A percentile compares a stretch with the other conserved stretches of the same genome.
Conservation (phyloP, 768 basidiomycete species). For the Trametes cinnabarina region DNA sequence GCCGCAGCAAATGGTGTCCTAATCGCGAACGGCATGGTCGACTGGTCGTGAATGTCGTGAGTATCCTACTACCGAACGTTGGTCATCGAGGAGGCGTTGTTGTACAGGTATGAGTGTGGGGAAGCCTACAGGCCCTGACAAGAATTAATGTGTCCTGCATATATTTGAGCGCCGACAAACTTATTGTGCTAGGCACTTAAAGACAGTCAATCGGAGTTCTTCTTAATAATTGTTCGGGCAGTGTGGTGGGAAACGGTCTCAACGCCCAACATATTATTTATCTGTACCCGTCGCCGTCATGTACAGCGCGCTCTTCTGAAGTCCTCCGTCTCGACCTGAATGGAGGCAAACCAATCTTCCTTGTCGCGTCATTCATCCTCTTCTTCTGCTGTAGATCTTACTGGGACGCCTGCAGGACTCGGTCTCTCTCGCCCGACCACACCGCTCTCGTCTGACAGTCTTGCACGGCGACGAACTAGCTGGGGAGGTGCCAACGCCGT, state of each 20-base stretch:
- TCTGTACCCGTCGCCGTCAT: constrained; percentile 17
- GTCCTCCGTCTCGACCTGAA: constrained; percentile 12
- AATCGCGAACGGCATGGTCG: constrained; percentile 6
- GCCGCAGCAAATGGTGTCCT: constrained; percentile 2
- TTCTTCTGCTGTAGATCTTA: constrained; percentile 58
- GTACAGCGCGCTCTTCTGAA: constrained; percentile 12
- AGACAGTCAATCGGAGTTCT: not conserved
- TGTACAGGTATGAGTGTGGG: not conserved
- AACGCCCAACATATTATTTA: not conserved
- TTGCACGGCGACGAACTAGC: constrained; percentile 55
- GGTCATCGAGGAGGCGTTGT: no score
- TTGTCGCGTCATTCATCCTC: constrained; percentile 39
- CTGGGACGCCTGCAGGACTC: constrained; percentile 45
- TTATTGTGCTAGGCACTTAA: no score
- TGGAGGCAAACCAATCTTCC: constrained; percentile 16
- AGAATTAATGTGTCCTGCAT: no score
- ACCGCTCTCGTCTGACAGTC: constrained; percentile 42
- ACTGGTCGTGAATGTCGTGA: no score
- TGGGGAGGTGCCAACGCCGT: constrained; percentile 50
- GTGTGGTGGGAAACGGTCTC: not conserved
- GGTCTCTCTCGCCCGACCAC: constrained; percentile 47
- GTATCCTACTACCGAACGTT: no score
- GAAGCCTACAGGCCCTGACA: not conserved
- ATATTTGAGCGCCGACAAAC: no score
- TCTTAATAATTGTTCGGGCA: not conserved